Evolutionary conservation across 2,329 filamentous ascomycete species (phyloP).

Genomic region (Cercospora sesami): DNA sequence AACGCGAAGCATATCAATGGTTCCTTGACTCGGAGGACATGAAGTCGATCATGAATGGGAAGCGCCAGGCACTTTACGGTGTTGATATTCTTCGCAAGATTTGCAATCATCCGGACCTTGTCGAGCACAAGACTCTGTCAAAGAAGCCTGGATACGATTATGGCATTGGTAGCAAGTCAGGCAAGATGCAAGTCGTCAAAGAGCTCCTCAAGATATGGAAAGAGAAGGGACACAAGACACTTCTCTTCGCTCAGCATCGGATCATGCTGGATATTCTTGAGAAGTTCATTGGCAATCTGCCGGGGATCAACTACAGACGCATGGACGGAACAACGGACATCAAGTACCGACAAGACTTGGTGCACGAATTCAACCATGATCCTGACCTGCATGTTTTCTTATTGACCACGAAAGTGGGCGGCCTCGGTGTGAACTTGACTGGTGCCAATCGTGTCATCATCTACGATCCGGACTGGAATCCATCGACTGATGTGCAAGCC

Average conservation of each 20-base stretch:
- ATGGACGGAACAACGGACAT: slow-evolving; percentile 95
- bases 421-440: slow-evolving; percentile 89
- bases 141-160: slow-evolving; percentile 70
- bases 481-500: slow-evolving; percentile 92
- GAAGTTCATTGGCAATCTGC: slow-evolving; percentile 68
- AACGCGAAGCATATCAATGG: slow-evolving; percentile 75
- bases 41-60: slow-evolving; percentile 73
- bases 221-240: slow-evolving; percentile 85
- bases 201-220: slow-evolving; percentile 86
- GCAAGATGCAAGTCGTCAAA: slow-evolving; percentile 94
- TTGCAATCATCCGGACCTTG: slow-evolving; percentile 92
- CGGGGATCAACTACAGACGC: slow-evolving; percentile 72
- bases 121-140: slow-evolving; percentile 63
- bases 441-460: slow-evolving; percentile 96
- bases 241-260: slow-evolving; percentile 88
- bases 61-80: slow-evolving; percentile 78
- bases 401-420: slow-evolving; percentile 92
- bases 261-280: slow-evolving; percentile 97
- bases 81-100: slow-evolving; percentile 93
- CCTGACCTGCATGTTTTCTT: slow-evolving; percentile 82
- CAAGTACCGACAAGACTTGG: slow-evolving; percentile 81
- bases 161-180: slow-evolving; percentile 75
- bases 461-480: slow-evolving; percentile 98
- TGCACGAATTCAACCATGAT: slow-evolving; percentile 88
- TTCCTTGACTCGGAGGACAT: slow-evolving; percentile 85